Percentiles rank a stretch among this genome's conserved stretches.
Conservation (phyloP, 768 basidiomycete species). For the Galerina marginata region DNA sequence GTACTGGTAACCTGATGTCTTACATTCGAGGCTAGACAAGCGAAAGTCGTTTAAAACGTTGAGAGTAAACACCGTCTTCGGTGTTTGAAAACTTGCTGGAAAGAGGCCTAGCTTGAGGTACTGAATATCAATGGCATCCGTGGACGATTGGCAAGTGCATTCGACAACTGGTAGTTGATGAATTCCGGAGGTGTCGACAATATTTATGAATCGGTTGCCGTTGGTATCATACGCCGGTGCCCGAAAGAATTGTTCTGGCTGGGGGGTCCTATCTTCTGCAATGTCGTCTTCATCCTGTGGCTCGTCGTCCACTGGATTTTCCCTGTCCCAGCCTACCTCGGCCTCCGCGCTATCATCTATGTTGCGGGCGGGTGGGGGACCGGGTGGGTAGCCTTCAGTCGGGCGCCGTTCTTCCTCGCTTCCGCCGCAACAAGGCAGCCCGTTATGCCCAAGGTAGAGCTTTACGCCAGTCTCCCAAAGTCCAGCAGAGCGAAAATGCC, state of each 20-base stretch:
- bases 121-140: slow-evolving; percentile 9
- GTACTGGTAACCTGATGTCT: slow-evolving; percentile 23
- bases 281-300: background rate
- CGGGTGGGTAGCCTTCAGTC: background rate
- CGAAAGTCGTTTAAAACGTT: slow-evolving; percentile 18
- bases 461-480: slow-evolving; percentile 26
- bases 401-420: too few relatives aligned
- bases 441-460: slow-evolving; percentile 27
- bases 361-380: too few relatives aligned
- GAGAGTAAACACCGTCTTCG: slow-evolving; percentile 22
- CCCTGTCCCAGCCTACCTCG: background rate
- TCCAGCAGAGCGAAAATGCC: slow-evolving; percentile 12
- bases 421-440: slow-evolving; percentile 7
- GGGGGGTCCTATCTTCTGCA: background rate
- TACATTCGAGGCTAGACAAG: slow-evolving; percentile 21
- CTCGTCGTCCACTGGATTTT: background rate
- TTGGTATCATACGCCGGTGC: background rate
- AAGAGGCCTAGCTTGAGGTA: slow-evolving; percentile 13
- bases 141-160: background rate
- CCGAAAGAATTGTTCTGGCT: background rate
- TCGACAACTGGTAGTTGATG: slow-evolving; percentile 12
- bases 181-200: slow-evolving; percentile 21
- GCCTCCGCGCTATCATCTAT: background rate
- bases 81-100: slow-evolving; percentile 18
- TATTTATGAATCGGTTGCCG: background rate